Percentiles rank a stretch among this genome's conserved stretches.
Evolutionary conservation across 2,329 filamentous ascomycete genomes (phyloP).

Genomic region (Ramichloridium luteum): DNA sequence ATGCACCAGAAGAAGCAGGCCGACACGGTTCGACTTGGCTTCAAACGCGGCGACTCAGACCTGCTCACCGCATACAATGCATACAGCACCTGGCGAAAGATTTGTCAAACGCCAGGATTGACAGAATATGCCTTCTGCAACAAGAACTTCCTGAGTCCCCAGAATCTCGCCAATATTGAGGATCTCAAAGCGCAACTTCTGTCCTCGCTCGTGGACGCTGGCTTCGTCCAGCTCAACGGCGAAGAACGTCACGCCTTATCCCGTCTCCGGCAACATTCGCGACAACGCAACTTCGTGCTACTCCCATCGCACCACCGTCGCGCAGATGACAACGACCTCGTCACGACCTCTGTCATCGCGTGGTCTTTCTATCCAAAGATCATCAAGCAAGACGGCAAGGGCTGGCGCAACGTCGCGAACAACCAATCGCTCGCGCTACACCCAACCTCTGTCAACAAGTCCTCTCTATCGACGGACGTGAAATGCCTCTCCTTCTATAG

Average conservation of each 20-base stretch:
- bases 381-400: slow-evolving; percentile 70
- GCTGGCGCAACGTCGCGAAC: slow-evolving; percentile 82
- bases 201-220: slow-evolving; percentile 72
- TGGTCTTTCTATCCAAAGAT: slow-evolving; percentile 96
- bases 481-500: slow-evolving; percentile 91
- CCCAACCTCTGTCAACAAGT: slow-evolving; percentile 79
- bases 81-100: slow-evolving; percentile 75
- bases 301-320: slow-evolving; percentile 62
- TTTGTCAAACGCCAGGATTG: slow-evolving; percentile 56
- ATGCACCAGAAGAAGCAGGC: slow-evolving; percentile 75
- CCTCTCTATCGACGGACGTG: slow-evolving; percentile 33
- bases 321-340: slow-evolving; percentile 67
- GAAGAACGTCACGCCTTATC: slow-evolving; percentile 60
- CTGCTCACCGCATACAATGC: slow-evolving; percentile 89
- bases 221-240: slow-evolving; percentile 62
- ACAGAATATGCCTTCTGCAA: slow-evolving; percentile 85
- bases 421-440: slow-evolving; percentile 83
- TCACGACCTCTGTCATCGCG: slow-evolving; percentile 71
- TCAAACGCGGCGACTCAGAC: slow-evolving; percentile 79
- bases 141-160: slow-evolving; percentile 86
- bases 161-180: slow-evolving; percentile 82
- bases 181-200: slow-evolving; percentile 89
- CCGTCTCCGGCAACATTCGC: slow-evolving; percentile 52
- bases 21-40: slow-evolving; percentile 64
- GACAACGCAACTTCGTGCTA: slow-evolving; percentile 65